These are phyloP conservation scores for Elongisporangium prolatum DNA, from an alignment of 352 stramenopile species.

Conservation along the genomic window DNA sequence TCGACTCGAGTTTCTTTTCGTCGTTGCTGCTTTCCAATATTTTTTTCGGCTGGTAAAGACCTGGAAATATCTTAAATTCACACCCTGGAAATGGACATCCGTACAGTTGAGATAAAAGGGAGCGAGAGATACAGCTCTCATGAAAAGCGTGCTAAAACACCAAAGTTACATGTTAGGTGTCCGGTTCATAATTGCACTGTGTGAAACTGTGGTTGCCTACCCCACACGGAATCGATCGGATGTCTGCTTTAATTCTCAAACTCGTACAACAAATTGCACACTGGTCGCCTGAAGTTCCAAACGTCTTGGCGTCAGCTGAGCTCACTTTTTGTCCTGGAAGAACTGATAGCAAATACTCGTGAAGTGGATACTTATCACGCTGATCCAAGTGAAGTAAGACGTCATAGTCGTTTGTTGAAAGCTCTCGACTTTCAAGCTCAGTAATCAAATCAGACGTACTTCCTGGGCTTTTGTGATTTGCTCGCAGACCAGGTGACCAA, in stretches of 20 bases:
- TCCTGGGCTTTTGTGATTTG: conserved; percentile 13
- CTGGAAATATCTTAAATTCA: conserved; percentile 52
- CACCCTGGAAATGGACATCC: conserved; percentile 45
- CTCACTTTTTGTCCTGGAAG: conserved; percentile 37
- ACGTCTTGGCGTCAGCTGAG: conserved; percentile 45
- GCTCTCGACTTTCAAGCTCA: conserved; percentile 64
- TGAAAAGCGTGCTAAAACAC: conserved; percentile 63
- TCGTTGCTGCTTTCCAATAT: conserved; percentile 8
- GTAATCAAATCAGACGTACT: conserved; percentile 39
- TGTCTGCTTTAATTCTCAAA: conserved; percentile 48
- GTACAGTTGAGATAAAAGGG: conserved; percentile 59
- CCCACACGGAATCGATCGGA: conserved; percentile 47
- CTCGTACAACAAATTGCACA: conserved; percentile 63
- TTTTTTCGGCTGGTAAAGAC: conserved; percentile 49
- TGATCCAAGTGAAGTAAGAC: conserved; percentile 67
- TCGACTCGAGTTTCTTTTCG: conserved; percentile 1
- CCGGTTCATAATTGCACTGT: not conserved
- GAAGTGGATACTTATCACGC: conserved; percentile 48
- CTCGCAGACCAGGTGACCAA: conserved; percentile 50
- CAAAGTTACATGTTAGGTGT: conserved; percentile 1
- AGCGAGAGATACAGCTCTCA: conserved; percentile 69
- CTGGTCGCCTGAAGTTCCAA: conserved; percentile 23
- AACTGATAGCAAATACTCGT: conserved; percentile 62
- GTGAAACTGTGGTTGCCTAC: conserved; percentile 20
- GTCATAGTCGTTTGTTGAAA: conserved; percentile 85